Evolutionary conservation across 768 basidiomycete genomes (phyloP), one percentile per base, ranked within the genome.

Genomic region (Suillus occidentalis): DNA sequence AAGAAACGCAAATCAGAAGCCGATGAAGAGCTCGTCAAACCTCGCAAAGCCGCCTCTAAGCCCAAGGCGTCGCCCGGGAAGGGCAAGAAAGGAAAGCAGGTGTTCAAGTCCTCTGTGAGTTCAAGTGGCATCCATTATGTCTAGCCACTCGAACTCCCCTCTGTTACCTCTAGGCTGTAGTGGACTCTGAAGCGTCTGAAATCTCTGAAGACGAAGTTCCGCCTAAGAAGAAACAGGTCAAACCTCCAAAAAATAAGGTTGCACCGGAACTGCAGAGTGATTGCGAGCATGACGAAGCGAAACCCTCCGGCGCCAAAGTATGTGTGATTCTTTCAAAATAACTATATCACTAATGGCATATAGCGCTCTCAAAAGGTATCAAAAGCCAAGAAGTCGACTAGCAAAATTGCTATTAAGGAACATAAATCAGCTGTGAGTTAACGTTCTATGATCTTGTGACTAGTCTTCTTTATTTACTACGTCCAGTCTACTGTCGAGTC

Each of bases 401-500:
- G 40, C 14, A 22, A 18, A 36, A 14, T 14, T 8, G 60, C 4
- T 61, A 22, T 37, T 34, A 64, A 64, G 61, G n/a, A 43, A 10
- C 61, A 63, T 22, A 64, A 64, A 58, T 63, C 62, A n/a, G 57
- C 56, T 14, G 62, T 63, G n/a, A 58, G 62, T 60, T n/a, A 13
- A 25, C 25, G 10, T 14, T 58, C 2, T 3, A 7, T 39, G 39
- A 36, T 25, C 16, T 63, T 42, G 58, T 5, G 25, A 40, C 25
- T 8, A 20, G 39, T 59, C 58, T 58, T 58, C 25, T 25, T 28
- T 18, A 28, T 53, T 53, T 34, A 59, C 22, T 42, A 42, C 10
- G 25, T 6, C 45, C 36, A 76, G 75, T 70, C 74, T 50, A 59
- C 65, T 14, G 67, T 77, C 10, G 74, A 76, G 42, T 69, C 74